Evolutionary conservation across 208 protist genomes (phyloP).

Genomic region (Acanthamoeba rhysodes): DNA sequence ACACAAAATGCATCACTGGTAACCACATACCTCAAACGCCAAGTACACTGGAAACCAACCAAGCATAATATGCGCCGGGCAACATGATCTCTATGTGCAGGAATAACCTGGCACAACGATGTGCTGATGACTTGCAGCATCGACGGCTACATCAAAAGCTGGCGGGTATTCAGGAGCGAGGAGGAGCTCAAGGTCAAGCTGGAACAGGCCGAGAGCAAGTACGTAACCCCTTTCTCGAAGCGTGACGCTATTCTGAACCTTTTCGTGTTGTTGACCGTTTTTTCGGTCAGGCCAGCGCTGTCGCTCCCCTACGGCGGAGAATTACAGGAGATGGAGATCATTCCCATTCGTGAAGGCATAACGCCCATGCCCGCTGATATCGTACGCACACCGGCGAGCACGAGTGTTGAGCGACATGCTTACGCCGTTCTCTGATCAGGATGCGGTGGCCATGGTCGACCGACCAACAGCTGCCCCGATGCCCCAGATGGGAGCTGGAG

Average conservation of each 20-base stretch:
- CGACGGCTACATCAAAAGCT: slow-evolving; percentile 43
- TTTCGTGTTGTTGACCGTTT: background rate
- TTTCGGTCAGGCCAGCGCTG: background rate
- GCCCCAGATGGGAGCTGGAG: slow-evolving; percentile 18
- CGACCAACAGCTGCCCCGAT: background rate
- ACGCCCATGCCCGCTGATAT: background rate
- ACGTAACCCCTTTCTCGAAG: background rate
- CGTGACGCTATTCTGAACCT: no score
- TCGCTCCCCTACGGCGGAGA: background rate
- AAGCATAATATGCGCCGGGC: no score
- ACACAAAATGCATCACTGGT: slow-evolving; percentile 34
- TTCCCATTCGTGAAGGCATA: background rate
- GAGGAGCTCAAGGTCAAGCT: slow-evolving; percentile 19
- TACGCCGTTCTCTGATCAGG: background rate
- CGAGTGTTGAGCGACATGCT: background rate
- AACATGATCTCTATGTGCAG: background rate
- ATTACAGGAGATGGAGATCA: background rate
- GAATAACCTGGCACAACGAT: slow-evolving; percentile 45
- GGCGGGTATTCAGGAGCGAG: slow-evolving; percentile 16
- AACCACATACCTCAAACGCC: background rate
- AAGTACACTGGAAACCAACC: no score
- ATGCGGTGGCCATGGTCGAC: background rate
- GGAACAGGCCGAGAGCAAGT: slow-evolving; percentile 4
- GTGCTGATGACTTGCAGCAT: slow-evolving; percentile 42
- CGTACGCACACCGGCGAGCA: background rate